phyloP scores from a whole-genome alignment of 495 filamentous ascomycete genomes.

The Xylaria sp. region DNA sequence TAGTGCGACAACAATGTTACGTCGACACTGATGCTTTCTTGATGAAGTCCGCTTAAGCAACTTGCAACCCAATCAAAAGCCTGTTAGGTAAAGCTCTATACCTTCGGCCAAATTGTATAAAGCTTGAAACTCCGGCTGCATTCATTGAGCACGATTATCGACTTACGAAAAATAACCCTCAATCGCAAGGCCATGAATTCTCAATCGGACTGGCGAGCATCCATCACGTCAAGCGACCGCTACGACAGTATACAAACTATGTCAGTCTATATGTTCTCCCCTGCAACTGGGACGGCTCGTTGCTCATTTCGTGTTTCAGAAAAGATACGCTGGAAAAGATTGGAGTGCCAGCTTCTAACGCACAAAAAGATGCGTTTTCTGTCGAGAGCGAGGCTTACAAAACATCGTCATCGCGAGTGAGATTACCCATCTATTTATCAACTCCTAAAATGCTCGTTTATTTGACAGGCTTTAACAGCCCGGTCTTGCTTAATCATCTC shows the following conservation, averaged over 20 bases:
- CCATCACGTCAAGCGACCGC: constrained; percentile 54
- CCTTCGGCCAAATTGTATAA: not conserved
- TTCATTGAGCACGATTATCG: not conserved
- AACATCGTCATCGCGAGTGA: constrained; percentile 47
- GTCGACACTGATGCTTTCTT: not conserved
- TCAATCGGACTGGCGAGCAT: constrained; percentile 45
- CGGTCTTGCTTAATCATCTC: not conserved
- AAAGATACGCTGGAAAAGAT: constrained; percentile 32
- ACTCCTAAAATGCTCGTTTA: not conserved
- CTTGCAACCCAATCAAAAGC: not conserved
- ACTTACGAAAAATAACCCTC: not conserved
- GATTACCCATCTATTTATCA: not conserved
- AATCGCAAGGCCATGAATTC: constrained; percentile 37
- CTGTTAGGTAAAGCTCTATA: not conserved
- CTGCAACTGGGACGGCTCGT: not conserved
- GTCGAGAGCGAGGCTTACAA: constrained; percentile 55
- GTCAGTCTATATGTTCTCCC: constrained; percentile 42
- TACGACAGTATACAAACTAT: constrained; percentile 61
- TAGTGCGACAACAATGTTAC: too few species aligned
- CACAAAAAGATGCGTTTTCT: constrained; percentile 42
- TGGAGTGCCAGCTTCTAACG: constrained; percentile 25
- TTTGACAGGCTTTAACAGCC: not conserved
- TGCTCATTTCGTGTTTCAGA: constrained; percentile 25
- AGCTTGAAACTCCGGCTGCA: too few species aligned
- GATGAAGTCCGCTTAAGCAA: not conserved